Evolutionary conservation across 2,329 filamentous ascomycete species (phyloP).

Genomic region (Ophiostoma populinum): DNA sequence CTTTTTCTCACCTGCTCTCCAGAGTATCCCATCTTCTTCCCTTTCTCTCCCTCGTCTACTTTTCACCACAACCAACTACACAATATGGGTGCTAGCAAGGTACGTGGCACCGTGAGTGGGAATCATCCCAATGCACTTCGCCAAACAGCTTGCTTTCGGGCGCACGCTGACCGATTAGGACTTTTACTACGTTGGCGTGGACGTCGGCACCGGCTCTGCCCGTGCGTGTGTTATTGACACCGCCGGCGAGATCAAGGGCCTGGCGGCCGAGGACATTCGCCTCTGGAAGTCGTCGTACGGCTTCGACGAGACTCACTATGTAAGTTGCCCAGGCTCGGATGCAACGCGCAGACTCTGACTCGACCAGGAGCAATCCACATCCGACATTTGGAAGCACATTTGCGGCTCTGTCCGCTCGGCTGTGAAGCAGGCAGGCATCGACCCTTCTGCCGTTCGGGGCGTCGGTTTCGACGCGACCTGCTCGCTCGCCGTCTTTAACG

Average conservation of each 20-base stretch:
- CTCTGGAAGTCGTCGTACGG: constrained; percentile 63
- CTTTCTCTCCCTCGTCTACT: background rate
- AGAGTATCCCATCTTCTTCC: background rate
- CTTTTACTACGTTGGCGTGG: constrained; percentile 64
- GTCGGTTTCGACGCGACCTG: constrained; percentile 99
- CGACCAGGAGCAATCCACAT: constrained; percentile 79
- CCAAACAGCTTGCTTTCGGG: background rate
- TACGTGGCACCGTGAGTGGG: background rate
- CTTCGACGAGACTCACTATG: constrained; percentile 39
- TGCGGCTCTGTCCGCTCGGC: constrained; percentile 74
- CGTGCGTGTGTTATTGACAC: constrained; percentile 90
- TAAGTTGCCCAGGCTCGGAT: constrained; percentile 21
- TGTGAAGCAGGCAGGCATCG: constrained; percentile 64
- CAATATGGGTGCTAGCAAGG: background rate
- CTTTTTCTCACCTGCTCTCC: too few relatives aligned
- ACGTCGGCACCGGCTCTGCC: constrained; percentile 91
- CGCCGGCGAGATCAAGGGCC: constrained; percentile 67
- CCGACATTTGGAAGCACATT: constrained; percentile 91
- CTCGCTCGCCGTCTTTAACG: constrained; percentile 77
- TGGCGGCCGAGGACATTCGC: constrained; percentile 60
- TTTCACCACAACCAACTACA: background rate
- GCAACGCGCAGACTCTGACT: background rate
- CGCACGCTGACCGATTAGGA: constrained; percentile 13
- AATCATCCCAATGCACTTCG: background rate
- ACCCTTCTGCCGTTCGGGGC: constrained; percentile 60